Evolutionary conservation across 257 asterid genomes (phyloP), one percentile per base, ranked within the genome.

Genomic region (Capsicum rhomboideum): DNA sequence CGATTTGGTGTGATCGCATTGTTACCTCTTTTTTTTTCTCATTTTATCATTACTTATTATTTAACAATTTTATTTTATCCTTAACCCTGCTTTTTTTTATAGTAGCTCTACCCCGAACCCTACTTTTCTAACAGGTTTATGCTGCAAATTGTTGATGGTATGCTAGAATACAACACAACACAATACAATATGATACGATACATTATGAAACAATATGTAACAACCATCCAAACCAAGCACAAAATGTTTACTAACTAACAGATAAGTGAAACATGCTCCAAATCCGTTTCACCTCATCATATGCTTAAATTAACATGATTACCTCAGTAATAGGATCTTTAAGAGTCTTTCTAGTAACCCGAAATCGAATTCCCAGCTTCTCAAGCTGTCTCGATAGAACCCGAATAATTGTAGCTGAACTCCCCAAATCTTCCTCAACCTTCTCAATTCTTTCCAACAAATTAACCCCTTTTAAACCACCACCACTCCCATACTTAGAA

Each of bases 311-410:
- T 9, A 55, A 50, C 44, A 29, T 29, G 26, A 69, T 79, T 82
- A 92, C 98, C 98, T 96, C 90, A 23, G 91, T 89, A 82, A 96
- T 90, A 10, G 98, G 97, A 12, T 94, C 94, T 91, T 91, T 94
- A 56, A 93, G 91, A 86, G 97, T 83, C 89, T 87, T 94, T 82
- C 94, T 90, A 68, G 93, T 82, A 78, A 91, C 89, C 68, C 97
- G 90, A 81, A 94, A 91, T 87, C 98, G 92, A 88, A 88, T 87
- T 53, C 95, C 97, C 21, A 96, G 94, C 91, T 94, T 96, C 91
- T 94, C 98, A 67, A 96, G 89, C 84, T 92, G 98, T 90, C 98
- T 92, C 46, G 98, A 88, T 85, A 93, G 82, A 79, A 88, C 93
- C 86, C 90, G 92, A 85, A 93, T 82, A 17, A 94, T 85, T 0